Percentiles rank a stretch among this genome's conserved stretches.
These are phyloP conservation scores for Verticillium albo-atrum DNA, from an alignment of 2,329 filamentous ascomycete species.

Conservation along the genomic window DNA sequence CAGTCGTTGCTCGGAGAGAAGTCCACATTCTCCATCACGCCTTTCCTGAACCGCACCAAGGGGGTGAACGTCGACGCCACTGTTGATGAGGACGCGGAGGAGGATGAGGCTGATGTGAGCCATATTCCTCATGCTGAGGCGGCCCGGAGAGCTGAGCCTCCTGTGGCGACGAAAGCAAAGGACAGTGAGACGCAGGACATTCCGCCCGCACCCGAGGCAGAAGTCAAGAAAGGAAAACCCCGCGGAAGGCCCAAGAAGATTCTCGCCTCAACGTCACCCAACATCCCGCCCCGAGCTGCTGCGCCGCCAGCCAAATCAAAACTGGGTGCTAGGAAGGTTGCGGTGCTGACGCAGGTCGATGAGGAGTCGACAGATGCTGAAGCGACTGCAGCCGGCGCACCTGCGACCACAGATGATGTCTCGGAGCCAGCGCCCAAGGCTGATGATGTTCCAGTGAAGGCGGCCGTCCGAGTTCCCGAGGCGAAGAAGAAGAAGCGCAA, in stretches of 20 bases:
- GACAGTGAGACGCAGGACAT: neutral
- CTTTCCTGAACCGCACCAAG: constrained; percentile 77
- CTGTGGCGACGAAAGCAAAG: constrained; percentile 5
- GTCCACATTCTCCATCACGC: constrained; percentile 89
- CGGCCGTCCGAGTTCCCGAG: neutral
- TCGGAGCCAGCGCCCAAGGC: neutral
- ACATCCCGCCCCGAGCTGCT: constrained; percentile 25
- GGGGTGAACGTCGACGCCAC: constrained; percentile 35
- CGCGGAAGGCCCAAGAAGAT: constrained; percentile 44
- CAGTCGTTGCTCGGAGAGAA: constrained; percentile 71
- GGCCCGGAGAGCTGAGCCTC: constrained; percentile 1
- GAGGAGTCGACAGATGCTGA: constrained; percentile 15
- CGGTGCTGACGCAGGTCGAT: constrained; percentile 17
- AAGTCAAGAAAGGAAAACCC: constrained; percentile 28
- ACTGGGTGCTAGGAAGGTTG: constrained; percentile 3
- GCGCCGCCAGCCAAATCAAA: constrained; percentile 14
- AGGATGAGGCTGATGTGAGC: constrained; percentile 11
- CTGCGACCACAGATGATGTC: neutral
- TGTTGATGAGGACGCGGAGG: constrained; percentile 26
- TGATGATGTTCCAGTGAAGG: neutral
- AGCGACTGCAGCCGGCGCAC: neutral
- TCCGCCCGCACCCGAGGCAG: constrained; percentile 3
- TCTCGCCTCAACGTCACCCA: constrained; percentile 40
- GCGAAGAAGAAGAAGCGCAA: constrained; percentile 66
- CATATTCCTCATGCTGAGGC: constrained; percentile 6